Base-by-base conservation (phyloP, 2,329 filamentous ascomycete species). In the Pestalotiopsis sp. region DNA sequence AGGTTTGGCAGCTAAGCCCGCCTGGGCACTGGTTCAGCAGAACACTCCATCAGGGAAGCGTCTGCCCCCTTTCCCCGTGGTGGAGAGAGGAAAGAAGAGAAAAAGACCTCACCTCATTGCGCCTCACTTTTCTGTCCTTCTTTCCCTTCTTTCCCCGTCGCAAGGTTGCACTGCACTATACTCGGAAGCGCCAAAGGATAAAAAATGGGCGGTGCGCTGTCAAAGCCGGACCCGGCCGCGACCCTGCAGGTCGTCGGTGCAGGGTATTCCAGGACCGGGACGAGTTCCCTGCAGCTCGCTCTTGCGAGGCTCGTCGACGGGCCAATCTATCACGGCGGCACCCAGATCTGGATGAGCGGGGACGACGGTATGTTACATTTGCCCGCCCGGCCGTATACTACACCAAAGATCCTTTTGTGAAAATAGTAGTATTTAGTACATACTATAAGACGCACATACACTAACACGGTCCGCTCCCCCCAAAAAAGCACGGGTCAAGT, bases 211-310 rank as follows among this genome's bases (percentile, higher is more conserved):
- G 67, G 67, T 36, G 64, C 62, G 27, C 59, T 31, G 4, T 64
- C 67, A 27, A 68, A 68, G 23, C 66, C 68, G n/a, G 65, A 66
- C 11, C 58, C 68, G n/a, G 31, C 66, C 27, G 45, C 45, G 36
- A 60, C 49, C 12, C 52, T 70, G 52, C 60, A 70, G 59, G 68
- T 70, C 39, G 63, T 70, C 41, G 68, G 62, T 38, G 68, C 68
- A 13, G 68, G 66, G 41, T 70, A 68, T 63, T 68, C 66, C 12
- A 57, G 68, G 31, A 70, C 68, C 1, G 68, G 68, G 17, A 70
- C 68, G 9, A 41, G 52, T 14, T 70, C 68, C 39, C 39, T 70
- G 56, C 66, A 68, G 58, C 49, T 68, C 23, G 68, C 66, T 14
- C 41, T 70, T 7, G 68, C 66, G 39, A 49, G 60, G 62, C 66